These are phyloP conservation scores for Xylariales sp. DNA, from an alignment of 2,329 filamentous ascomycete genomes.

Conservation along the genomic window DNA sequence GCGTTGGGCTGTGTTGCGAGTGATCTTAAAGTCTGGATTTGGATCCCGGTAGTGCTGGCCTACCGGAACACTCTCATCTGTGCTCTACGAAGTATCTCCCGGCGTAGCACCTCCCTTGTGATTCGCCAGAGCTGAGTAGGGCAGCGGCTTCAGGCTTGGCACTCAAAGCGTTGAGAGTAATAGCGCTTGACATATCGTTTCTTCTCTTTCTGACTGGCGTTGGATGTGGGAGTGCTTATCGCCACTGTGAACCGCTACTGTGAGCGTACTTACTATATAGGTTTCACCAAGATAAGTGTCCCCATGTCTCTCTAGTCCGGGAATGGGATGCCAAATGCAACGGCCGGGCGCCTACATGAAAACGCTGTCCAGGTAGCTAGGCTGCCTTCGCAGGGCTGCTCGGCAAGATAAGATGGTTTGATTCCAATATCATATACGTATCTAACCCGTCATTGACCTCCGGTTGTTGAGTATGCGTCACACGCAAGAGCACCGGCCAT, in stretches of 20 bases:
- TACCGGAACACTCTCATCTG: no score
- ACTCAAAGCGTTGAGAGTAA: background rate
- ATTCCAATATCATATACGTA: background rate
- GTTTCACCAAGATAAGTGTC: background rate
- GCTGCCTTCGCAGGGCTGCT: background rate
- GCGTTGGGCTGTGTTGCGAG: no score
- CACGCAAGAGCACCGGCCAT: background rate
- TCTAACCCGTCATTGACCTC: background rate
- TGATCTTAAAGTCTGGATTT: no score
- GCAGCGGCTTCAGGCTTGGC: background rate
- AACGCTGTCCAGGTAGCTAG: background rate
- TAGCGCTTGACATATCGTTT: background rate
- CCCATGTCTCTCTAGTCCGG: background rate
- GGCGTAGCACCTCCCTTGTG: background rate
- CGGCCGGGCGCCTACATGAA: constrained; percentile 7
- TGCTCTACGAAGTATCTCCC: background rate
- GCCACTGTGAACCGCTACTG: background rate
- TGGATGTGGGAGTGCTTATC: background rate
- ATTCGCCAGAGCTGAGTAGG: background rate
- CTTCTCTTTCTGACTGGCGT: background rate
- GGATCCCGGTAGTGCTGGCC: no score
- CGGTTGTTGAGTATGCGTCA: background rate
- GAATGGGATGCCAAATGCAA: background rate
- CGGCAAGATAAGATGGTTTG: background rate
- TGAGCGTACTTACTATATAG: background rate